These are phyloP conservation scores for Pichia thaimueangensis DNA, from an alignment of 805 yeast species.

Conservation along the genomic window DNA sequence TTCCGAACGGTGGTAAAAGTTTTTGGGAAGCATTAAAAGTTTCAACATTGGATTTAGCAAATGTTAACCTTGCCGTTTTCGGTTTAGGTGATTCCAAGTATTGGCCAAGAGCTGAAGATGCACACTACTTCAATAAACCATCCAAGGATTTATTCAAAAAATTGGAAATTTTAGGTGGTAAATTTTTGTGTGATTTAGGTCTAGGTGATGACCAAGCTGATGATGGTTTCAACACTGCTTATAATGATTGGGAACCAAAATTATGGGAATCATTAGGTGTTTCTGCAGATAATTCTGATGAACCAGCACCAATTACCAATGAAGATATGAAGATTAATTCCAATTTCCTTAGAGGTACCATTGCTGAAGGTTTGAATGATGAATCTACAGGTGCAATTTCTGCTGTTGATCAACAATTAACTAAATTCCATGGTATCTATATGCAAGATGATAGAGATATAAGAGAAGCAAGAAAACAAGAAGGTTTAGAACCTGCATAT, in stretches of 20 bases:
- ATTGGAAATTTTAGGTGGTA: slow-evolving; percentile 66
- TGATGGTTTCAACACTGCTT: slow-evolving; percentile 92
- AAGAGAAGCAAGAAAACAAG: slow-evolving; percentile 85
- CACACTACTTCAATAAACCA: slow-evolving; percentile 91
- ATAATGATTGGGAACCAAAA: slow-evolving; percentile 74
- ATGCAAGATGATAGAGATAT: slow-evolving; percentile 98
- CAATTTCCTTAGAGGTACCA: slow-evolving; percentile 85
- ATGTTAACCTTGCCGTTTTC: slow-evolving; percentile 54
- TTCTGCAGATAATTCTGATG: slow-evolving; percentile 82
- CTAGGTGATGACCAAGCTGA: slow-evolving; percentile 97
- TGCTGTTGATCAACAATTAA: slow-evolving; percentile 87
- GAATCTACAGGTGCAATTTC: slow-evolving; percentile 83
- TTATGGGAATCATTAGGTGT: slow-evolving; percentile 90
- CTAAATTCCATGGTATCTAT: slow-evolving; percentile 96
- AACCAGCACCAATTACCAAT: slow-evolving; percentile 84
- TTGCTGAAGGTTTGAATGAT: slow-evolving; percentile 78
- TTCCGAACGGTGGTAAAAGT: slow-evolving; percentile 74
- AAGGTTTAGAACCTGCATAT: slow-evolving; percentile 92
- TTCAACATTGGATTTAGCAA: slow-evolving; percentile 58
- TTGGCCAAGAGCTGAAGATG: slow-evolving; percentile 97
- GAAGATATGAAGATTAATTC: slow-evolving; percentile 92
- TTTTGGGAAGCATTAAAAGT: slow-evolving; percentile 70
- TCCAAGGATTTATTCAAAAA: slow-evolving; percentile 64
- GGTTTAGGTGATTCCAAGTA: slow-evolving; percentile 80
- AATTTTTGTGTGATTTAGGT: slow-evolving; percentile 66